Base-by-base conservation (phyloP, 257 asterid species). In the Solanum peruvianum region DNA sequence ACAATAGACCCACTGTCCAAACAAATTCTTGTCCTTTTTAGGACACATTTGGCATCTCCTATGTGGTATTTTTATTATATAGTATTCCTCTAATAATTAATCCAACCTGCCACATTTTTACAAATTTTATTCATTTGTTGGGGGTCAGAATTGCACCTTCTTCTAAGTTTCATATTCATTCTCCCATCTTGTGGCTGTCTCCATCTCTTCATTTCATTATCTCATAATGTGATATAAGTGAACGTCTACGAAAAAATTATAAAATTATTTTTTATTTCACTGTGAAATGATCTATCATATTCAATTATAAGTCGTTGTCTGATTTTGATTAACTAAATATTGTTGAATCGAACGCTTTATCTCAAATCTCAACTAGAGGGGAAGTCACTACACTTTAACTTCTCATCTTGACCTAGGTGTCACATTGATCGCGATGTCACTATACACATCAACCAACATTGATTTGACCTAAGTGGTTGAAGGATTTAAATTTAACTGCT, bases 11-110 rank as follows among this genome's bases (percentile, higher is more conserved):
- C 87, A 87, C 88, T 41, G 85, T 27, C 78, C 85, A 66, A 85
- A 60, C 88, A 77, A 80, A 84, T 80, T 45, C 89, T 83, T 87
- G 82, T 83, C 85, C 77, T 83, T 33, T 75, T 67, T 23, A 75
- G 56, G 86, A 87, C 90, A 86, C 49, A 85, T 78, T 84, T 87
- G 89, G 91, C 88, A 89, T 81, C 88, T 89, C 87, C 82, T 82
- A 44, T 72, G 47, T 58, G 83, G 23, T 39, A 81, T 67, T 41
- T 85, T 85, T 81, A 47, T 81, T 81, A 81, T 81, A 81, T 81
- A 27, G 85, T 81, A 49, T 81, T 81, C 45, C 69, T 18, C 44
- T 47, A 81, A 81, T 47, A 27, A 81, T 47, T 78, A 47, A 47
- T 80, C 84, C 60, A 81, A 47, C 69, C n/a, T 78, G 84, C 41